Percentiles rank a stretch among this genome's conserved stretches.
phyloP scores from a whole-genome alignment of 2,329 filamentous ascomycete species.

The Dendrostoma leiphaemia region DNA sequence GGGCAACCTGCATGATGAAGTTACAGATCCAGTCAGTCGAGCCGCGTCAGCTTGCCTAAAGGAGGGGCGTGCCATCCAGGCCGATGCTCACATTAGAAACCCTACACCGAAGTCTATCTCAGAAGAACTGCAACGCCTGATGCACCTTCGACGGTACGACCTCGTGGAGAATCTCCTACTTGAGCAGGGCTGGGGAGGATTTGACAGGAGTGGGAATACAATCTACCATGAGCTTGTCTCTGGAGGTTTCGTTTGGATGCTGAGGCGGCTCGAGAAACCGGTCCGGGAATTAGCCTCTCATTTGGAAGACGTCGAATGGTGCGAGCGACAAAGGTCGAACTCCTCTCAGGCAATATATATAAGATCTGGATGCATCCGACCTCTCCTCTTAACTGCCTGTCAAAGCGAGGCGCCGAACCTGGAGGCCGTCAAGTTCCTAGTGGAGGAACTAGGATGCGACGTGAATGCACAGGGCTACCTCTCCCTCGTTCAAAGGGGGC shows the following conservation, averaged over 20 bases:
- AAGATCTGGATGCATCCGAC: neutral
- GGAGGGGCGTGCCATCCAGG: too few species aligned
- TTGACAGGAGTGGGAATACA: neutral
- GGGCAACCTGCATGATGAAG: too few species aligned
- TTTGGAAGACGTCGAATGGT: neutral
- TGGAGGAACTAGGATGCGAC: neutral
- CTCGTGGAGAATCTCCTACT: conserved; percentile 2
- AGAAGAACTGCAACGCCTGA: neutral
- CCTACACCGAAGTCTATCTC: too few species aligned
- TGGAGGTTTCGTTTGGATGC: neutral
- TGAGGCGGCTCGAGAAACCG: neutral
- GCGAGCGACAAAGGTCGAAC: neutral
- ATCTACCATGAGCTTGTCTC: neutral
- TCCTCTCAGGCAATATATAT: neutral
- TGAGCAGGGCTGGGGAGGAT: neutral
- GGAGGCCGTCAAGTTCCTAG: neutral
- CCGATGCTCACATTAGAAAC: too few species aligned
- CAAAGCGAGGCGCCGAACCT: conserved; percentile 1
- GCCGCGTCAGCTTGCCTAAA: too few species aligned
- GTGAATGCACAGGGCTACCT: neutral
- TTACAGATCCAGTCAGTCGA: too few species aligned
- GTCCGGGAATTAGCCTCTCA: neutral
- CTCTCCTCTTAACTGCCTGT: neutral
- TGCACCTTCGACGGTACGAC: neutral
- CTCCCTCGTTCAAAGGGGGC: neutral